A percentile compares a stretch with the other conserved stretches of the same genome.
phyloP scores from a whole-genome alignment of 1,284 basidiomycete genomes.

The Pyrrhoderma noxium region DNA sequence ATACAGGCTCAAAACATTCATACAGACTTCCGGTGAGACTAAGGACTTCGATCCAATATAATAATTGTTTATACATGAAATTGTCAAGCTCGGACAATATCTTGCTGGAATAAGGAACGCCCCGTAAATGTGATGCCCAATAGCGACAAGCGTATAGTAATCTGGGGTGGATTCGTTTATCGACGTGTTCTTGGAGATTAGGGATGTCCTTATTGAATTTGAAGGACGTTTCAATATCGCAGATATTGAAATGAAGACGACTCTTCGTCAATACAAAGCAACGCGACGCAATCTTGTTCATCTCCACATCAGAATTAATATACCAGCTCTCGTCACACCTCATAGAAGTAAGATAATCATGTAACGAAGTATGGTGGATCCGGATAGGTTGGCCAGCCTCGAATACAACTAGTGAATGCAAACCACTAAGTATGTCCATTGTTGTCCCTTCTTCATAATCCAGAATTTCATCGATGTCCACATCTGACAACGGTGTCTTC shows the following conservation, averaged over 20 bases:
- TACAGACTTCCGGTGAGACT: not conserved
- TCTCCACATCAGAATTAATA: not conserved
- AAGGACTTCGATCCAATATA: constrained; percentile 5
- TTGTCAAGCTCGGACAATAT: not conserved
- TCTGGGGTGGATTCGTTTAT: not conserved
- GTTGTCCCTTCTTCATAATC: not conserved
- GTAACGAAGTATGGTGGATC: not conserved
- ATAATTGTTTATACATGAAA: not conserved
- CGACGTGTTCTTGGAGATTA: not conserved
- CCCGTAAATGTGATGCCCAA: constrained; percentile 7
- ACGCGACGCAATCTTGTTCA: not conserved
- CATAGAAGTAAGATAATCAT: not conserved
- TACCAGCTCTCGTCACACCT: not conserved
- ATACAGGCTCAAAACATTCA: not conserved
- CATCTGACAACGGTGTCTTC: not conserved
- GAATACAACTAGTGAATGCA: not conserved
- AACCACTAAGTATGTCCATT: not conserved
- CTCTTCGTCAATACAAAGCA: constrained; percentile 6
- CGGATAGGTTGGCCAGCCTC: not conserved
- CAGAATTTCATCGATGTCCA: not conserved
- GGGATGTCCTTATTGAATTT: not conserved
- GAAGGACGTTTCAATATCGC: constrained; percentile 9
- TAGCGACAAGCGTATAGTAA: not conserved
- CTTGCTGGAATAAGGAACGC: not conserved
- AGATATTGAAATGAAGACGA: constrained; percentile 20